Evolutionary conservation across 805 yeast genomes (phyloP), one percentile per base, ranked within the genome.

Genomic region (Wickerhamiella vanderwaltii): DNA sequence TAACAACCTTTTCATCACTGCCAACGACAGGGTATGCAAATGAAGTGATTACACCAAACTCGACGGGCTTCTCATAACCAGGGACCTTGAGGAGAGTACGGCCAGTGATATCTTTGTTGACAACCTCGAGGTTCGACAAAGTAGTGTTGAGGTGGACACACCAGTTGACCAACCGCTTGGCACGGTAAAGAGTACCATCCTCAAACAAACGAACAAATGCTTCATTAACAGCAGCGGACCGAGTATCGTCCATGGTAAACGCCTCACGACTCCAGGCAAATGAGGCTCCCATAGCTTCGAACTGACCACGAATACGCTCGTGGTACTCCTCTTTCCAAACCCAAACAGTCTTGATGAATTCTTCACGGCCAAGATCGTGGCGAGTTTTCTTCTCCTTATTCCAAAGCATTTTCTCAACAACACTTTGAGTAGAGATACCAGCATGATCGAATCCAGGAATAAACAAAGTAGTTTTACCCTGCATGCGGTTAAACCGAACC

Each of bases 401-500:
- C 94, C 94, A 85, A 29, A 91, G 63, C 68, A 79, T 87, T 65
- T 91, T 91, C 67, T 91, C 98, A 49, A 91, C 97, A 51, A 91
- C 97, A 13, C 95, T 82, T 65, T 91, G 98, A 9, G 98, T 91
- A 33, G 95, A 94, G 62, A 91, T 91, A 72, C 98, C 98, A 28
- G 98, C 98, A 60, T 91, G 98, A 65, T 91, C 98, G 58, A 91
- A 91, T 35, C 98, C 98, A 37, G 97, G 97, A 44, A 91, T 62
- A 64, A 80, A 91, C 48, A 91, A 67, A 11, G 86, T 87, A 42
- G 97, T 86, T 64, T 84, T 83, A 42, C 97, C 97, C 64, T 78
- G 79, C 98, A 91, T 91, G 69, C 98, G 80, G 71, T 91, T 77
- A 69, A 75, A 91, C 64, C 98, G 77, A 50, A 87, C 77, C 58